Evolutionary conservation across 371 early-diverging fungal species (phyloP).

Genomic region (Chytridium lagenaria): DNA sequence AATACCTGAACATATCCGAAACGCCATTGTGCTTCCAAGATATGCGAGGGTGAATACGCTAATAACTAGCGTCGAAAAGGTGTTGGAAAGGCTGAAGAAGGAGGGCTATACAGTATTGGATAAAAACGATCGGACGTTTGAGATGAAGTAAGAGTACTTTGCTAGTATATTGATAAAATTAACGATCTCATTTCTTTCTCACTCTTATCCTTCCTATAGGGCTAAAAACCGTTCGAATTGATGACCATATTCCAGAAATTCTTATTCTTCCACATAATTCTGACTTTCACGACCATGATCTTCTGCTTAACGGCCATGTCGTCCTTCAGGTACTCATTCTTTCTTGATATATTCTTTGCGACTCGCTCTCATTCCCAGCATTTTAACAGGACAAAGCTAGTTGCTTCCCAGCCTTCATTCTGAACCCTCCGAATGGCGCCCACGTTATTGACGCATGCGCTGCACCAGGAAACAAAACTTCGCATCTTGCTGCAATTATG

Average conservation of each 20-base stretch:
- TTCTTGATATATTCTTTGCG: conserved; percentile 14
- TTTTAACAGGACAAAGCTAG: conserved; percentile 88
- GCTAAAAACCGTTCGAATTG: conserved; percentile 49
- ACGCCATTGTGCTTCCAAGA: conserved; percentile 65
- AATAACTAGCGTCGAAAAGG: conserved; percentile 65
- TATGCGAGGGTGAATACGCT: conserved; percentile 82
- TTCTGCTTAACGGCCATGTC: conserved; percentile 76
- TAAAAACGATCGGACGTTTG: neutral
- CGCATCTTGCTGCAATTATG: conserved; percentile 93
- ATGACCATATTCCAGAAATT: conserved; percentile 80
- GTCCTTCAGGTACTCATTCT: conserved; percentile 74
- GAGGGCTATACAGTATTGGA: conserved; percentile 41
- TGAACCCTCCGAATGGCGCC: conserved; percentile 72
- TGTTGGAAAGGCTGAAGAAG: conserved; percentile 67
- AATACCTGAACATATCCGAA: conserved; percentile 61
- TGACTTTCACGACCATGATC: conserved; percentile 83
- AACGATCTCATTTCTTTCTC: neutral
- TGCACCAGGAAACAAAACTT: conserved; percentile 99
- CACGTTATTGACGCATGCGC: conserved; percentile 97
- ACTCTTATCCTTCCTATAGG: conserved; percentile 12
- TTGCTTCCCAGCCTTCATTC: conserved; percentile 94
- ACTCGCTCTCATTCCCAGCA: too few species aligned
- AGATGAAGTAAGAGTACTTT: conserved; percentile 14
- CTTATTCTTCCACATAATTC: conserved; percentile 84
- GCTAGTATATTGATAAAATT: neutral